phyloP scores from a whole-genome alignment of 352 stramenopile species.

The Thalassiosira pacifica region DNA sequence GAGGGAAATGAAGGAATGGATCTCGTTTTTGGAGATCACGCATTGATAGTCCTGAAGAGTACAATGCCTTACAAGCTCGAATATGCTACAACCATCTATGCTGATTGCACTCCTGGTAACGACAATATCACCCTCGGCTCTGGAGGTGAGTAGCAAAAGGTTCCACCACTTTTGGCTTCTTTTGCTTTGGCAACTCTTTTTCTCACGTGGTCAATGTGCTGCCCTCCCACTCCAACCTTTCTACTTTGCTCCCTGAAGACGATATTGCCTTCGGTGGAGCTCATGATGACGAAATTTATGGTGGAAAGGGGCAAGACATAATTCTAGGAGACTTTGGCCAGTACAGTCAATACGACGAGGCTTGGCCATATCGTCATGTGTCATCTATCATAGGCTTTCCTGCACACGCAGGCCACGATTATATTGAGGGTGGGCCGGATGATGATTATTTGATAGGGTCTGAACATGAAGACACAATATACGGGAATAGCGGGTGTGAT shows the following conservation, averaged over 20 bases:
- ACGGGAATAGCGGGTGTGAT: constrained; percentile 21
- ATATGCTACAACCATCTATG: constrained; percentile 35
- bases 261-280: constrained; percentile 48
- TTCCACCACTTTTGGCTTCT: too few species aligned
- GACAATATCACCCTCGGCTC: constrained; percentile 59
- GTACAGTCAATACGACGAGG: constrained; percentile 21
- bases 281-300: constrained; percentile 54
- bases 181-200: too few species aligned
- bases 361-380: constrained; percentile 24
- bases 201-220: too few species aligned
- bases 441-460: constrained; percentile 46
- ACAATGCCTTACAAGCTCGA: constrained; percentile 43
- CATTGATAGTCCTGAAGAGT: too few species aligned
- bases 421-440: constrained; percentile 32
- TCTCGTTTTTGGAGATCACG: constrained; percentile 64
- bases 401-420: constrained; percentile 45
- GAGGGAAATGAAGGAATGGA: constrained; percentile 10
- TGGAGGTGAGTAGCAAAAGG: constrained; percentile 53
- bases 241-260: too few species aligned
- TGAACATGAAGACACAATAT: constrained; percentile 28
- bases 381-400: constrained; percentile 46
- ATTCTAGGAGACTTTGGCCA: constrained; percentile 63
- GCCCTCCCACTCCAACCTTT: too few species aligned
- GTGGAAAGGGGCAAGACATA: too few species aligned
- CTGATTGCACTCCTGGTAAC: constrained; percentile 36